These are phyloP conservation scores for Cinchona pubescens DNA, from an alignment of 257 asterid species.

Conservation along the genomic window DNA sequence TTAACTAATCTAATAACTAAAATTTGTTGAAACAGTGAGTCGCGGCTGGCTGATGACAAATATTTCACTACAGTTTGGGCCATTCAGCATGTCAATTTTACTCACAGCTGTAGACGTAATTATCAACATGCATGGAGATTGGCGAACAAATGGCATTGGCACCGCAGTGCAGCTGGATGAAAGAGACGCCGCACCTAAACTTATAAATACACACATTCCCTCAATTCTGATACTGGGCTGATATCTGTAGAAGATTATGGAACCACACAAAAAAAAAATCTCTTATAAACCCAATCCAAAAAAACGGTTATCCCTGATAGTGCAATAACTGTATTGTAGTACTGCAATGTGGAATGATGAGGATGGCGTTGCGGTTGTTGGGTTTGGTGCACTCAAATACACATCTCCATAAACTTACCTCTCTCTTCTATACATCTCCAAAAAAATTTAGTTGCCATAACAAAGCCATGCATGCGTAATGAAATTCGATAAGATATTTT, in stretches of 20 bases:
- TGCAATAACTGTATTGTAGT: slow-evolving; percentile 4
- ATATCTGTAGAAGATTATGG: background rate
- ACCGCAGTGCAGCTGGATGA: slow-evolving; percentile 43
- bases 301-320: background rate
- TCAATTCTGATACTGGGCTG: background rate
- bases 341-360: slow-evolving; percentile 22
- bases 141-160: background rate
- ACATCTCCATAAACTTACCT: slow-evolving; percentile 33
- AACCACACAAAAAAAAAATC: no score
- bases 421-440: background rate
- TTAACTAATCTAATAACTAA: background rate
- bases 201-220: slow-evolving; percentile 26
- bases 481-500: no score
- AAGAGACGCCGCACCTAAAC: slow-evolving; percentile 54
- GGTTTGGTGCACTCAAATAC: slow-evolving; percentile 47
- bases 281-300: background rate
- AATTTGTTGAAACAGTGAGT: background rate
- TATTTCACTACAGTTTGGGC: background rate
- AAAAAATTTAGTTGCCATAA: background rate
- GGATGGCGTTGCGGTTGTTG: slow-evolving; percentile 39
- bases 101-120: background rate
- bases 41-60: background rate
- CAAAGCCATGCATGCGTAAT: no score
- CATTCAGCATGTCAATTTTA: background rate
- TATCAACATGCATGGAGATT: background rate